Evolutionary conservation across 495 filamentous ascomycete species (phyloP).

Genomic region (Podospora pseudopauciseta): DNA sequence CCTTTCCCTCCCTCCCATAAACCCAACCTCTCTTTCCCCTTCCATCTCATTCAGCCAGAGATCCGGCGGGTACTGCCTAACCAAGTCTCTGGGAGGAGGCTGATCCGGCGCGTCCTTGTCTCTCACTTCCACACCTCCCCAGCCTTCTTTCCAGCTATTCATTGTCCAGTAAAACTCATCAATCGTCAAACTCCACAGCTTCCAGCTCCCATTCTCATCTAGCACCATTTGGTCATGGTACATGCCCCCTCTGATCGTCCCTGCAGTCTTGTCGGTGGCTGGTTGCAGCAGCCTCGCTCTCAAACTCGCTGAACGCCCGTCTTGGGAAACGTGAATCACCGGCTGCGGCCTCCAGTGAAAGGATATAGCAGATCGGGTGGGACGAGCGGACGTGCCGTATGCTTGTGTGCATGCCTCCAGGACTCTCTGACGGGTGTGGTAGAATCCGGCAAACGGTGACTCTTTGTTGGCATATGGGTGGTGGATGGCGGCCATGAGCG

Average conservation of each 20-base stretch:
- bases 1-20: conserved; percentile 19
- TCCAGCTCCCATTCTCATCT: conserved; percentile 15
- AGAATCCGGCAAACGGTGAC: conserved; percentile 22
- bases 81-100: conserved; percentile 11
- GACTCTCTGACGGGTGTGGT: conserved; percentile 20
- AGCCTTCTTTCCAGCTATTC: conserved; percentile 17
- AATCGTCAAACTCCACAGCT: conserved; percentile 23
- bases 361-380: conserved; percentile 5
- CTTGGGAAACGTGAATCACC: conserved; percentile 20
- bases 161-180: conserved; percentile 27
- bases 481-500: conserved; percentile 20
- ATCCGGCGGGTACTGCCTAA: conserved; percentile 12
- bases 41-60: conserved; percentile 15
- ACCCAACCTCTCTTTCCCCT: conserved; percentile 18
- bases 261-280: conserved; percentile 11
- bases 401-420: conserved; percentile 12
- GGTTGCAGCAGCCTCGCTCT: conserved; percentile 20
- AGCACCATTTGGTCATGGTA: conserved; percentile 26
- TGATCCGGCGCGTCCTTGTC: conserved; percentile 9
- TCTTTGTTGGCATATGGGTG: conserved; percentile 19
- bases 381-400: conserved; percentile 15
- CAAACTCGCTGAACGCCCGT: conserved; percentile 20
- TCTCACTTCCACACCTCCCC: conserved; percentile 14
- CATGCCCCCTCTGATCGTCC: conserved; percentile 16
- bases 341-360: conserved; percentile 25